A percentile compares a stretch with the other conserved stretches of the same genome.
These are phyloP conservation scores for Xerocomus alliaceus DNA, from an alignment of 1,284 basidiomycete species.

Conservation along the genomic window DNA sequence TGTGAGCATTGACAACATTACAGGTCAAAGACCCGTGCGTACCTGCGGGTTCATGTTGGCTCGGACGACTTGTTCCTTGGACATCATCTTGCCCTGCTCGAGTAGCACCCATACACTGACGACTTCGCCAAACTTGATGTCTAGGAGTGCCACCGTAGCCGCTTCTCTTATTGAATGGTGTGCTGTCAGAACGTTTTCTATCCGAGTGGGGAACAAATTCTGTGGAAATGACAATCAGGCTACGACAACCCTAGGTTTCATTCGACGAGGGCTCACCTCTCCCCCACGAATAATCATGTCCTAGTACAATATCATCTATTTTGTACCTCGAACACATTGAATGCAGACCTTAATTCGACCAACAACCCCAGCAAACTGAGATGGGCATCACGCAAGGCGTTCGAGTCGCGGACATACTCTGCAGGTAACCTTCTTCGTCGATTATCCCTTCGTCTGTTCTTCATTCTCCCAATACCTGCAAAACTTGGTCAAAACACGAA, in stretches of 20 bases:
- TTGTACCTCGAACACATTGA: background rate
- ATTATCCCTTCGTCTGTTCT: slow-evolving; percentile 77
- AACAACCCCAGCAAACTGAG: slow-evolving; percentile 58
- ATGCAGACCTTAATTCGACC: slow-evolving; percentile 71
- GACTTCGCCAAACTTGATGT: slow-evolving; percentile 74
- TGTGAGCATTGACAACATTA: slow-evolving; percentile 1
- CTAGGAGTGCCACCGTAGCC: slow-evolving; percentile 77
- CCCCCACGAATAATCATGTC: slow-evolving; percentile 90
- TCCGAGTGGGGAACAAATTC: slow-evolving; percentile 86
- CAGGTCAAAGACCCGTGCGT: slow-evolving; percentile 17
- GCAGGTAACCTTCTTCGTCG: slow-evolving; percentile 83
- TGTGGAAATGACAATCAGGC: slow-evolving; percentile 34
- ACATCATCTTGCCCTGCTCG: slow-evolving; percentile 49
- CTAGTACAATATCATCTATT: slow-evolving; percentile 40
- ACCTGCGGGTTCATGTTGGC: slow-evolving; percentile 79
- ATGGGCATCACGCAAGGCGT: slow-evolving; percentile 14
- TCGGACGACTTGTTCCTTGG: slow-evolving; percentile 57
- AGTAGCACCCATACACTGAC: slow-evolving; percentile 80
- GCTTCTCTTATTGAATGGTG: slow-evolving; percentile 73
- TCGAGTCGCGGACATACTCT: slow-evolving; percentile 52
- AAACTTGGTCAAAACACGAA: background rate
- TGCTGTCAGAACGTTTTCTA: slow-evolving; percentile 77
- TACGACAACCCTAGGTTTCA: background rate
- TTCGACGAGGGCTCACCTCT: slow-evolving; percentile 54
- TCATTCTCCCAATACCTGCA: slow-evolving; percentile 80